Percentiles rank a stretch among this genome's conserved stretches.
phyloP scores from a whole-genome alignment of 1,284 basidiomycete genomes.

The Porodaedalea pini region DNA sequence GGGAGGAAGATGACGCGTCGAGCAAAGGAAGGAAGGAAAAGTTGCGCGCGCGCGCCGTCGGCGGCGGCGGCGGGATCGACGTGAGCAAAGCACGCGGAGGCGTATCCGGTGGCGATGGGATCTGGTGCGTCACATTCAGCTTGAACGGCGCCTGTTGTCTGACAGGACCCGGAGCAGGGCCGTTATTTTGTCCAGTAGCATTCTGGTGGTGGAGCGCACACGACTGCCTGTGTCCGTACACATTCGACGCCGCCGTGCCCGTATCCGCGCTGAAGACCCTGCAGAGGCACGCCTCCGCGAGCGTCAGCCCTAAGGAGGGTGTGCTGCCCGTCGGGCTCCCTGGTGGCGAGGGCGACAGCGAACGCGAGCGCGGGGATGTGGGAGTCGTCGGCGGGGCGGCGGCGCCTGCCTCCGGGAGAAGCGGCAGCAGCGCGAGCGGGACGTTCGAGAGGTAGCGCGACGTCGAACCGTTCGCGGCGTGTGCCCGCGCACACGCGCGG shows the following conservation, averaged over 20 bases:
- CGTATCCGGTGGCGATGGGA: slow-evolving; percentile 15
- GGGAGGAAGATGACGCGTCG: slow-evolving; percentile 31
- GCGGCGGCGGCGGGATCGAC: slow-evolving; percentile 26
- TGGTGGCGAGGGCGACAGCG: slow-evolving; percentile 3
- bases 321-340: background rate
- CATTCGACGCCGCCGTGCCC: background rate
- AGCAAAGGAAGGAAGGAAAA: slow-evolving; percentile 42
- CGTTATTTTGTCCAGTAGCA: background rate
- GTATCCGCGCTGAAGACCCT: slow-evolving; percentile 13
- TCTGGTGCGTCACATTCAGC: background rate
- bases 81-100: slow-evolving; percentile 18
- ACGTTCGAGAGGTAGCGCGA: slow-evolving; percentile 44
- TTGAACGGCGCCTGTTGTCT: background rate
- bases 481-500: slow-evolving; percentile 45
- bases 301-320: background rate
- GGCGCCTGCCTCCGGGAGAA: slow-evolving; percentile 32
- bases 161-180: background rate
- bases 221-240: background rate
- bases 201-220: slow-evolving; percentile 1
- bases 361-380: slow-evolving; percentile 17
- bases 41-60: slow-evolving; percentile 29
- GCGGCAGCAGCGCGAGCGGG: slow-evolving; percentile 51
- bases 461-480: slow-evolving; percentile 32
- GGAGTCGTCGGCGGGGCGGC: slow-evolving; percentile 21
- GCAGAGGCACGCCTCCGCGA: slow-evolving; percentile 14